Evolutionary conservation across 352 stramenopile species (phyloP).

Genomic region (Pythium rishiriense): DNA sequence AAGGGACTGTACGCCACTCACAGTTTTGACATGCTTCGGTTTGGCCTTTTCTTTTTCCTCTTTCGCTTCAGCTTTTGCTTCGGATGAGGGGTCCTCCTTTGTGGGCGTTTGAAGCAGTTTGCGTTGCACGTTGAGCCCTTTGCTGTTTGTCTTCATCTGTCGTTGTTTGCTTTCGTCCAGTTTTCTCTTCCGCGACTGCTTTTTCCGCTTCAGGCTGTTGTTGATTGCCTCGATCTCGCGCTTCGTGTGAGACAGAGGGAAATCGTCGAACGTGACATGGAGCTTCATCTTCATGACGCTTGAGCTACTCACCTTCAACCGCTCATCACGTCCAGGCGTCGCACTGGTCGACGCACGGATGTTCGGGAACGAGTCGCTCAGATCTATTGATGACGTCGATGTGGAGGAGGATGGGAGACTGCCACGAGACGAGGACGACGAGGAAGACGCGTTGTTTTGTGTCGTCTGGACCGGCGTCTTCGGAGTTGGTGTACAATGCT

Average conservation of each 20-base stretch:
- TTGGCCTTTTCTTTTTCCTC: slow-evolving; percentile 6
- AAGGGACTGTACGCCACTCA: not conserved
- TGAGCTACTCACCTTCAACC: slow-evolving; percentile 53
- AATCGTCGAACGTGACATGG: slow-evolving; percentile 54
- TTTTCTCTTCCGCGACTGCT: slow-evolving; percentile 57
- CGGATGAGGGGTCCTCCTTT: slow-evolving; percentile 31
- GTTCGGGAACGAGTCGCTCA: slow-evolving; percentile 70
- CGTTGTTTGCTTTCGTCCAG: slow-evolving; percentile 38
- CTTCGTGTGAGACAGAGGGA: slow-evolving; percentile 46
- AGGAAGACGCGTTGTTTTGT: slow-evolving; percentile 16
- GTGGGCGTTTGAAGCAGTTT: slow-evolving; percentile 78
- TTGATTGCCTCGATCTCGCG: slow-evolving; percentile 83
- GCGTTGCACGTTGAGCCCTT: slow-evolving; percentile 48
- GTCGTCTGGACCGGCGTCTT: slow-evolving; percentile 16
- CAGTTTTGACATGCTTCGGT: slow-evolving; percentile 7
- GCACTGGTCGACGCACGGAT: slow-evolving; percentile 77
- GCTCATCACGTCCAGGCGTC: slow-evolving; percentile 66
- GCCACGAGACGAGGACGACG: slow-evolving; percentile 13
- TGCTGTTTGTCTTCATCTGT: slow-evolving; percentile 21
- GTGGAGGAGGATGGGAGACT: not conserved
- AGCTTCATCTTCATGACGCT: slow-evolving; percentile 82
- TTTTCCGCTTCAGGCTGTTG: slow-evolving; percentile 75
- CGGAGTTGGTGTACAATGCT: slow-evolving; percentile 5
- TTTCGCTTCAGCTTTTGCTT: not conserved
- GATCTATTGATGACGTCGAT: slow-evolving; percentile 16